Evolutionary conservation across 225 moss, liverwort and hornwort species (phyloP), one percentile per base, ranked within the genome.

Genomic region (Polytrichum commune): DNA sequence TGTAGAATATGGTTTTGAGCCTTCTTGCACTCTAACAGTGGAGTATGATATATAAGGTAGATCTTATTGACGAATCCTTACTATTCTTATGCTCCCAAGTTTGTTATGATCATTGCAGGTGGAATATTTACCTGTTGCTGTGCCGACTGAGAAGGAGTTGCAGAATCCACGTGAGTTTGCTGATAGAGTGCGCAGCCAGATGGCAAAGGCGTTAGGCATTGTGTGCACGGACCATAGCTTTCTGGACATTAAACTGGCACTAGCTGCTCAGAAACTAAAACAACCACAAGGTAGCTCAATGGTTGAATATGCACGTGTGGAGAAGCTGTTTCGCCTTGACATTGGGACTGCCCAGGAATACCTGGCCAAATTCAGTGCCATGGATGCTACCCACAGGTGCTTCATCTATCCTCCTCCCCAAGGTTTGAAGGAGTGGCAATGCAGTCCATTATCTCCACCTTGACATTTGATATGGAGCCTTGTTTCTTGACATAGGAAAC

Each of bases 41-140:
- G 35, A 9, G 9, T 2, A 35, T 35, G 9, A 9, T 35, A 9
- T 35, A 35, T 9, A 35, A 8, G 35, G 35, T 35, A 35, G 35
- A 9, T 16, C 13, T 46, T 46, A 13, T 46, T 16, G 46, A 46
- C 13, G 46, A 46, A 13, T 46, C 46, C 46, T 46, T 4, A 46
- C 46, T 4, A 46, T n/a, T 64, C 19, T 18, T n/a, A 27, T 64
- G 27, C 63, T 7, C 62, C 13, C 3, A 4, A 46, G 6, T 29
- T 7, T 25, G n/a, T 30, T 29, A 33, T 9, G 19, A 29, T 66
- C 33, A 74, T 27, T 75, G 29, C 63, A 89, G 89, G 89, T 89
- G 81, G 86, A 89, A 67, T 89, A 89, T 30, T 63, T 89, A 73
- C 86, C 89, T 54, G 79, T 89, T 69, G 79, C 82, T 74, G 54